phyloP scores from a whole-genome alignment of 495 filamentous ascomycete genomes.

The Sordaria brevicollis region DNA sequence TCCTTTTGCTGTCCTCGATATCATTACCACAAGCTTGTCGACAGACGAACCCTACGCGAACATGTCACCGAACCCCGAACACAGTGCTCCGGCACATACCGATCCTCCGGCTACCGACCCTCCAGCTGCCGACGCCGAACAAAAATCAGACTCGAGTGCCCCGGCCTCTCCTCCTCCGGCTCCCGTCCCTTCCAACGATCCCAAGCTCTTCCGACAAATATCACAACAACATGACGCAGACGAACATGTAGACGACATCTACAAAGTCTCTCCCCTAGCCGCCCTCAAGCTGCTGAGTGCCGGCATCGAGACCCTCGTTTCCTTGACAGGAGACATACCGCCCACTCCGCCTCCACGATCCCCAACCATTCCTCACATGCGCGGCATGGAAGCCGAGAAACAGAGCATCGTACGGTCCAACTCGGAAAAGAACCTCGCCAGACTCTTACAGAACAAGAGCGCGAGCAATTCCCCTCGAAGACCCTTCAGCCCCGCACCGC shows the following conservation, averaged over 20 bases:
- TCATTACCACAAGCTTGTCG: not conserved
- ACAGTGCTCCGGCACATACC: not conserved
- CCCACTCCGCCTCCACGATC: slow-evolving; percentile 58
- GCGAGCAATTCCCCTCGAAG: slow-evolving; percentile 8
- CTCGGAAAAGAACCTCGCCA: slow-evolving; percentile 35
- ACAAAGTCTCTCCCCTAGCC: slow-evolving; percentile 56
- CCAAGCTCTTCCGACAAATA: slow-evolving; percentile 18
- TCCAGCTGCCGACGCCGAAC: not conserved
- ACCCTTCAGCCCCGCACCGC: not conserved
- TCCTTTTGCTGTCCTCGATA: not conserved
- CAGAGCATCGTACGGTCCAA: slow-evolving; percentile 45
- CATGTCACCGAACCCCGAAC: slow-evolving; percentile 3
- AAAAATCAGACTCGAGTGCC: slow-evolving; percentile 10
- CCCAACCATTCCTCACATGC: slow-evolving; percentile 51
- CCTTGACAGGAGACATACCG: slow-evolving; percentile 59
- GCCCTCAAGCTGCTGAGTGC: slow-evolving; percentile 72
- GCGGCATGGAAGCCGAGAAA: slow-evolving; percentile 46
- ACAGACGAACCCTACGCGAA: not conserved
- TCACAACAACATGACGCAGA: slow-evolving; percentile 3
- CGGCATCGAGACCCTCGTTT: slow-evolving; percentile 63
- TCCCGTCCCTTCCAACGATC: slow-evolving; percentile 40
- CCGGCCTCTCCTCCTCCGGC: slow-evolving; percentile 32
- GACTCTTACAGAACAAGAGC: slow-evolving; percentile 23
- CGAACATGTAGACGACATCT: slow-evolving; percentile 45
- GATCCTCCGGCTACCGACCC: slow-evolving; percentile 3